These are phyloP conservation scores for Aspergillus fructus DNA, from an alignment of 2,329 filamentous ascomycete genomes.

Conservation along the genomic window DNA sequence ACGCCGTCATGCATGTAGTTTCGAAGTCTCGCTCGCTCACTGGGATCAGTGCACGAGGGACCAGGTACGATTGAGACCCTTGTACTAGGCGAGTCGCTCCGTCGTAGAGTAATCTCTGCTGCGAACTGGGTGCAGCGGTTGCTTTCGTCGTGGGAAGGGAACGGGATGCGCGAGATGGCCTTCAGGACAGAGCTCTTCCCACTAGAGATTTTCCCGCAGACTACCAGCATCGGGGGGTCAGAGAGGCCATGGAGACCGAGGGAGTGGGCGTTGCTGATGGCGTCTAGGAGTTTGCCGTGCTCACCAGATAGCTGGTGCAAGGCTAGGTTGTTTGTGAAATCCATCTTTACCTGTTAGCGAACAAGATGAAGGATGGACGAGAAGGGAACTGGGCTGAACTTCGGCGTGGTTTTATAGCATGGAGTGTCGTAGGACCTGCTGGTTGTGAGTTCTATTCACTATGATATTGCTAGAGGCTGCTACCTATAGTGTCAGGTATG, in stretches of 20 bases:
- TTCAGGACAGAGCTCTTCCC: constrained; percentile 67
- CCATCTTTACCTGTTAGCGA: too few species aligned
- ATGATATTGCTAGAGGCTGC: too few species aligned
- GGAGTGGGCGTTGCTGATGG: constrained; percentile 53
- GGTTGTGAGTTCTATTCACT: too few species aligned
- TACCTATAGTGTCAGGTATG: too few species aligned
- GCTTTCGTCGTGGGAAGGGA: constrained; percentile 51
- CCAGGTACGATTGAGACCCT: constrained; percentile 46
- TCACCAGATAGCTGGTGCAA: not conserved
- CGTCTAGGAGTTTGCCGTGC: constrained; percentile 52
- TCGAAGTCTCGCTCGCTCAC: constrained; percentile 2
- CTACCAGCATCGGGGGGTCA: constrained; percentile 56
- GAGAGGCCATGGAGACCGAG: constrained; percentile 51
- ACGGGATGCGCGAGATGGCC: constrained; percentile 61
- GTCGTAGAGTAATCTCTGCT: constrained; percentile 58
- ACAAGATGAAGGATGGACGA: too few species aligned
- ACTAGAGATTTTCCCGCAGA: constrained; percentile 60
- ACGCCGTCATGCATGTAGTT: constrained; percentile 13
- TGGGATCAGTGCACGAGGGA: constrained; percentile 17
- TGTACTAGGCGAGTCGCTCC: constrained; percentile 35
- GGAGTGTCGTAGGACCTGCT: too few species aligned
- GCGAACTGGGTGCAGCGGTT: constrained; percentile 61
- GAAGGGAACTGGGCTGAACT: too few species aligned
- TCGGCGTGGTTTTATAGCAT: too few species aligned
- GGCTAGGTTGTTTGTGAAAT: too few species aligned